phyloP scores from a whole-genome alignment of 805 yeast species.

The Candida insectalens region DNA sequence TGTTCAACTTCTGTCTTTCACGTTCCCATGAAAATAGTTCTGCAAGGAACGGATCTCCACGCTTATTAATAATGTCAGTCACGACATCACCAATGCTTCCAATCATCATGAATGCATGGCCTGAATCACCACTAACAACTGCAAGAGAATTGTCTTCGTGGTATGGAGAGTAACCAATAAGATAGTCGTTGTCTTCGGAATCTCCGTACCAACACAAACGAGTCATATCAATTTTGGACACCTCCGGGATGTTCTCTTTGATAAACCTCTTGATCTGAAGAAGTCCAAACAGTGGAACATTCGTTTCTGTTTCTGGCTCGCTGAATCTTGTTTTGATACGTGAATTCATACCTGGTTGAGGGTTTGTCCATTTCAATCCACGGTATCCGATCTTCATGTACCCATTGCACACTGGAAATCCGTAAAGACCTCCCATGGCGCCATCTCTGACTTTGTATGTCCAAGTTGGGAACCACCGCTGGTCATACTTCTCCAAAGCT shows the following conservation, averaged over 20 bases:
- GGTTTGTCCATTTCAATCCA: conserved; percentile 24
- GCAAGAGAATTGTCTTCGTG: conserved; percentile 19
- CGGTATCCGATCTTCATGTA: conserved; percentile 22
- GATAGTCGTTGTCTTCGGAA: conserved; percentile 24
- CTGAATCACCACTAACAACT: conserved; percentile 30
- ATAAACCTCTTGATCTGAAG: conserved; percentile 17
- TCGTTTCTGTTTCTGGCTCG: conserved; percentile 12
- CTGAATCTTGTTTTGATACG: conserved; percentile 20
- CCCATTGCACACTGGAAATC: conserved; percentile 21
- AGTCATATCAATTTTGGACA: conserved; percentile 13
- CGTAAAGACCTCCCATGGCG: conserved; percentile 23
- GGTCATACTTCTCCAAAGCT: conserved; percentile 12
- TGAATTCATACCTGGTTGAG: conserved; percentile 12
- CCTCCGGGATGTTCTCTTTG: conserved; percentile 18
- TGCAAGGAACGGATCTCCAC: conserved; percentile 11
- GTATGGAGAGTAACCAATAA: conserved; percentile 26
- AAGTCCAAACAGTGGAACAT: conserved; percentile 22
- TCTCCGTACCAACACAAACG: conserved; percentile 29
- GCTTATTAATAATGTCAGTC: conserved; percentile 10
- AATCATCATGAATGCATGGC: conserved; percentile 29
- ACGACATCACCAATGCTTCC: conserved; percentile 24
- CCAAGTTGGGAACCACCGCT: conserved; percentile 19
- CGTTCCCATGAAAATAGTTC: conserved; percentile 23
- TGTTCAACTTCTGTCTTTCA: conserved; percentile 15
- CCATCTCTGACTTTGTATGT: conserved; percentile 21